phyloP scores from a whole-genome alignment of 1,284 basidiomycete genomes.

The Puccinia novopanici region DNA sequence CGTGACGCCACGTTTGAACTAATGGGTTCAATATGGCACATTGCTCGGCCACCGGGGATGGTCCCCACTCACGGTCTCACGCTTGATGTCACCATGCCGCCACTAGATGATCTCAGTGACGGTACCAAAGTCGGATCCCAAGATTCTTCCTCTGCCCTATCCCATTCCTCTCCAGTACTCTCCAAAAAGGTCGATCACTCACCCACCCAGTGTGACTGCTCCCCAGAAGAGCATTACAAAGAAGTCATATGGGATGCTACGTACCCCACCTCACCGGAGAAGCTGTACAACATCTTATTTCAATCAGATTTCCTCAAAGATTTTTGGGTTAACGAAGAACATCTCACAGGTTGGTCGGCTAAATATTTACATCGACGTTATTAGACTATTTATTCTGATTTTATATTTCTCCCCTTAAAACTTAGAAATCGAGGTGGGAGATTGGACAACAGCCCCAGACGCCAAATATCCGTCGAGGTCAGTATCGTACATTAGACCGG shows the following conservation, averaged over 20 bases:
- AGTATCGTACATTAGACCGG: slow-evolving; percentile 93
- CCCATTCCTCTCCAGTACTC: neutral
- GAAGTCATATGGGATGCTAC: slow-evolving; percentile 76
- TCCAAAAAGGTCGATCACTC: slow-evolving; percentile 18
- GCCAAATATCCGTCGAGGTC: slow-evolving; percentile 68
- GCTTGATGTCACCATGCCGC: neutral
- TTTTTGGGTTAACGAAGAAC: slow-evolving; percentile 85
- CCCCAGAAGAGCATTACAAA: slow-evolving; percentile 72
- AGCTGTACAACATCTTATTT: slow-evolving; percentile 94
- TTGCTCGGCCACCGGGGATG: slow-evolving; percentile 10
- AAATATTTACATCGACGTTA: neutral
- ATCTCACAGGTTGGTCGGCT: slow-evolving; percentile 73
- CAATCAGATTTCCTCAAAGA: slow-evolving; percentile 85
- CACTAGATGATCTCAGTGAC: neutral
- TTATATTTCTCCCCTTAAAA: too few relatives aligned
- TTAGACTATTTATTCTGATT: too few relatives aligned
- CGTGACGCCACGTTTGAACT: slow-evolving; percentile 95
- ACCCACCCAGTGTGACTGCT: slow-evolving; percentile 18
- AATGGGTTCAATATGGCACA: slow-evolving; percentile 89
- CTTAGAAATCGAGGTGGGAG: slow-evolving; percentile 84
- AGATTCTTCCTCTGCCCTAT: neutral
- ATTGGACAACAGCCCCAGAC: slow-evolving; percentile 74
- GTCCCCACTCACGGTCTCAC: neutral
- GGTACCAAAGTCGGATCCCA: neutral
- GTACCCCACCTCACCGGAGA: slow-evolving; percentile 86